Percentiles rank a stretch among this genome's conserved stretches.
Evolutionary conservation across 106 monocot genomes (phyloP).

Genomic region (Phalaenopsis equestris): DNA sequence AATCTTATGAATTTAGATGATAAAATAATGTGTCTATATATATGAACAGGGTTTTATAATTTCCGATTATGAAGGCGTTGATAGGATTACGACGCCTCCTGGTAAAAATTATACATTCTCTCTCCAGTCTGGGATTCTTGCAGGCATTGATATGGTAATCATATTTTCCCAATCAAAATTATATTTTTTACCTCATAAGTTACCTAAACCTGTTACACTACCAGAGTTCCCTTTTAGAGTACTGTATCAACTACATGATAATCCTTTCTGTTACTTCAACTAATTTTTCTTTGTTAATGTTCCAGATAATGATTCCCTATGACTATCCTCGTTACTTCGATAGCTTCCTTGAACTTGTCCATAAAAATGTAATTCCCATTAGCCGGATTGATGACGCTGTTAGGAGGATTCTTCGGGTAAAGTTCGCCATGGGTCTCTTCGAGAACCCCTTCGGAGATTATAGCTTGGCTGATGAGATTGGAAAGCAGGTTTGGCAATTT

Average conservation of each 20-base stretch:
- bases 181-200: no score
- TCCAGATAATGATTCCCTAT: slow-evolving; percentile 25
- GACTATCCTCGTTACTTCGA: slow-evolving; percentile 8
- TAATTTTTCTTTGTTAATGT: background rate
- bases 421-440: slow-evolving; percentile 29
- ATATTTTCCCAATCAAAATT: background rate
- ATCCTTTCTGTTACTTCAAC: background rate
- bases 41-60: slow-evolving; percentile 56
- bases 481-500: slow-evolving; percentile 19
- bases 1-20: background rate
- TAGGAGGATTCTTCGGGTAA: slow-evolving; percentile 22
- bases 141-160: slow-evolving; percentile 68
- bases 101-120: slow-evolving; percentile 55
- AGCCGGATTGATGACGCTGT: slow-evolving; percentile 26
- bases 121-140: slow-evolving; percentile 31
- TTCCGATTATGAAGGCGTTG: slow-evolving; percentile 59
- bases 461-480: slow-evolving; percentile 17
- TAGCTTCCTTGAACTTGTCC: slow-evolving; percentile 3
- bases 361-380: slow-evolving; percentile 15
- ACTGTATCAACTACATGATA: background rate
- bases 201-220: no score
- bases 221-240: no score
- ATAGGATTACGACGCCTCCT: slow-evolving; percentile 35
- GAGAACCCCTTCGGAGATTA: slow-evolving; percentile 22
- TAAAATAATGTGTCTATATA: background rate